Evolutionary conservation across 2,329 filamentous ascomycete genomes (phyloP).

Genomic region (Diaporthe destruens): DNA sequence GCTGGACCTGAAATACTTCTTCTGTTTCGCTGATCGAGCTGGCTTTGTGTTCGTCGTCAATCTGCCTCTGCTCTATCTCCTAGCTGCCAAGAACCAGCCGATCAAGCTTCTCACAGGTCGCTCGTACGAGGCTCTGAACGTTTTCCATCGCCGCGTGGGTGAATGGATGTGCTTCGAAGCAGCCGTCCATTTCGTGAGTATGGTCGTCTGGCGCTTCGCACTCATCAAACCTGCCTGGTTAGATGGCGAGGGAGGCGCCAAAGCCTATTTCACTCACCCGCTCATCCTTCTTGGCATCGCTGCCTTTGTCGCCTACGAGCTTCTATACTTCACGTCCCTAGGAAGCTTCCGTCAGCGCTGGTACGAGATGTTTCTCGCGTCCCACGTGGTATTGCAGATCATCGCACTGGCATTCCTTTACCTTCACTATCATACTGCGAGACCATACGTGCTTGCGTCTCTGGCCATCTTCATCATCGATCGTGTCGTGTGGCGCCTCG

Average conservation of each 20-base stretch:
- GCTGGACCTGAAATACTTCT: constrained; percentile 61
- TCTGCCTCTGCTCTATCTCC: constrained; percentile 68
- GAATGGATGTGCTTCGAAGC: constrained; percentile 72
- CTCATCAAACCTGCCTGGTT: constrained; percentile 62
- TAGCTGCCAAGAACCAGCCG: constrained; percentile 76
- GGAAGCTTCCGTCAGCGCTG: constrained; percentile 69
- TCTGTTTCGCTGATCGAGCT: constrained; percentile 70
- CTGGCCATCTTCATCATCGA: constrained; percentile 70
- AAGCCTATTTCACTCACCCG: constrained; percentile 63
- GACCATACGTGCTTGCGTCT: constrained; percentile 65
- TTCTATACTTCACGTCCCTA: constrained; percentile 73
- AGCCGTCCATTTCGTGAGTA: constrained; percentile 66
- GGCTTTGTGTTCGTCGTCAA: constrained; percentile 65
- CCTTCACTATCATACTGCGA: constrained; percentile 67
- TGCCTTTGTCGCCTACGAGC: constrained; percentile 69
- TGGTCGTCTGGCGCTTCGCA: constrained; percentile 67
- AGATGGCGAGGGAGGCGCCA: constrained; percentile 51
- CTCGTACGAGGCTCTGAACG: constrained; percentile 75
- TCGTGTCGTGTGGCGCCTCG: constrained; percentile 67
- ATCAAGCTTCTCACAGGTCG: constrained; percentile 70
- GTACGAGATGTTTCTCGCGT: constrained; percentile 73
- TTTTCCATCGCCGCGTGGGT: constrained; percentile 73
- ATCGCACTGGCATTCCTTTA: constrained; percentile 68
- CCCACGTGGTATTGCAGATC: constrained; percentile 69
- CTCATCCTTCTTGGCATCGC: constrained; percentile 66